These are phyloP conservation scores for Trichaptum fuscoviolaceum DNA, from an alignment of 768 basidiomycete genomes.

Conservation along the genomic window DNA sequence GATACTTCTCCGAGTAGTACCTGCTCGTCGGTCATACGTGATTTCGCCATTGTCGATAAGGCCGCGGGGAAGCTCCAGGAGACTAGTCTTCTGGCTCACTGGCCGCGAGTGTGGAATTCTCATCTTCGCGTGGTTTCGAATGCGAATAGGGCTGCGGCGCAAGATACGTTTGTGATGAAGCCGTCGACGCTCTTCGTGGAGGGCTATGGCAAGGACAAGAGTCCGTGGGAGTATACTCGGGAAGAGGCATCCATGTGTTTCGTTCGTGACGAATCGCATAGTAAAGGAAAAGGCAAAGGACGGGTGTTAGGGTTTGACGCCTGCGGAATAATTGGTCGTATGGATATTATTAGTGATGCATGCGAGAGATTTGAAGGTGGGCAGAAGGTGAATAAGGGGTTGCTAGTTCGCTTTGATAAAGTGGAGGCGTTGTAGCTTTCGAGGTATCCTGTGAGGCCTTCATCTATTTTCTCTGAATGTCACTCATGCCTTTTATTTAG, in stretches of 20 bases:
- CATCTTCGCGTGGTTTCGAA: slow-evolving; percentile 27
- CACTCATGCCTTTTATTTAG: no score
- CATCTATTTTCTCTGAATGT: no score
- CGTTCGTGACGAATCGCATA: no score
- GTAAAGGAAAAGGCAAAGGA: no score
- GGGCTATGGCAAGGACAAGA: slow-evolving; percentile 33
- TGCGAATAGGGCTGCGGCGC: slow-evolving; percentile 8
- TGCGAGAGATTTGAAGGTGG: no score
- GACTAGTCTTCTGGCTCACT: slow-evolving; percentile 25
- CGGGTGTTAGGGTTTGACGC: no score
- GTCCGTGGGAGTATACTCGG: slow-evolving; percentile 23
- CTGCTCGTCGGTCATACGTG: slow-evolving; percentile 21
- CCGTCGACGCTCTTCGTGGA: slow-evolving; percentile 27
- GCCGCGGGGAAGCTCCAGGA: slow-evolving; percentile 3
- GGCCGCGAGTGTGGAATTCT: slow-evolving; percentile 30
- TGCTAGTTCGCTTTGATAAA: no score
- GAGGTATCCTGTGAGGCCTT: no score
- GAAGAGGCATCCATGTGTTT: not conserved
- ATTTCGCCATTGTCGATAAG: slow-evolving; percentile 26
- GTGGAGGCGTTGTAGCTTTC: no score
- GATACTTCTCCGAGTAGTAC: slow-evolving; percentile 15
- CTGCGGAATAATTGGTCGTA: no score
- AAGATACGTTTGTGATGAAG: slow-evolving; percentile 16
- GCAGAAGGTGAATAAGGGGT: no score
- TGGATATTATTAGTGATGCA: no score